phyloP scores from a whole-genome alignment of 768 basidiomycete genomes.

The Pleurotus cornucopiae region DNA sequence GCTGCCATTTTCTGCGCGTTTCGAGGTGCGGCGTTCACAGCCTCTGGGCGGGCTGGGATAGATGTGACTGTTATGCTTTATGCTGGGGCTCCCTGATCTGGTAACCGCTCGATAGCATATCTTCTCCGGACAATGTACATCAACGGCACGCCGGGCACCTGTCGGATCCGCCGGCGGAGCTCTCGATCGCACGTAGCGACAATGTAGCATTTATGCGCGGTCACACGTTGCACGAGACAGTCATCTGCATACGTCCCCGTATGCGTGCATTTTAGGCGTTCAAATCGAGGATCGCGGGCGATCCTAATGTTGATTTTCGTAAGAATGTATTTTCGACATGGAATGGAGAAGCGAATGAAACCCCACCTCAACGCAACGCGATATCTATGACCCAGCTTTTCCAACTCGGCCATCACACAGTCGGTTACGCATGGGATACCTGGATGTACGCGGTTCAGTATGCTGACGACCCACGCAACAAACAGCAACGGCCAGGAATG shows the following conservation, averaged over 20 bases:
- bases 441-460: slow-evolving; percentile 23
- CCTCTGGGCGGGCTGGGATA: too few relatives aligned
- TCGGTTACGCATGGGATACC: slow-evolving; percentile 99
- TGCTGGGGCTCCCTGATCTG: slow-evolving; percentile 87
- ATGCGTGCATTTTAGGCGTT: slow-evolving; percentile 89
- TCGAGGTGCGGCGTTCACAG: too few relatives aligned
- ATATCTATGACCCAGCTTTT: slow-evolving; percentile 95
- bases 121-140: slow-evolving; percentile 95
- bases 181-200: slow-evolving; percentile 98
- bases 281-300: slow-evolving; percentile 95
- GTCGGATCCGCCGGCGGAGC: slow-evolving; percentile 85
- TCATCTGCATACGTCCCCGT: slow-evolving; percentile 98
- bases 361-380: slow-evolving; percentile 87
- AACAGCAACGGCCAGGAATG: background rate
- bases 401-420: slow-evolving; percentile 97
- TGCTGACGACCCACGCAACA: background rate
- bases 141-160: slow-evolving; percentile 88
- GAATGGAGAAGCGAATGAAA: slow-evolving; percentile 10
- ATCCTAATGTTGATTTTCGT: slow-evolving; percentile 47
- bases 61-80: slow-evolving; percentile 18
- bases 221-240: slow-evolving; percentile 94
- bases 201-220: slow-evolving; percentile 92
- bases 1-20: too few relatives aligned
- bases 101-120: slow-evolving; percentile 93
- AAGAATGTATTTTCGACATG: background rate